Evolutionary conservation across 495 filamentous ascomycete species (phyloP).

Genomic region (Penicillium soppii): DNA sequence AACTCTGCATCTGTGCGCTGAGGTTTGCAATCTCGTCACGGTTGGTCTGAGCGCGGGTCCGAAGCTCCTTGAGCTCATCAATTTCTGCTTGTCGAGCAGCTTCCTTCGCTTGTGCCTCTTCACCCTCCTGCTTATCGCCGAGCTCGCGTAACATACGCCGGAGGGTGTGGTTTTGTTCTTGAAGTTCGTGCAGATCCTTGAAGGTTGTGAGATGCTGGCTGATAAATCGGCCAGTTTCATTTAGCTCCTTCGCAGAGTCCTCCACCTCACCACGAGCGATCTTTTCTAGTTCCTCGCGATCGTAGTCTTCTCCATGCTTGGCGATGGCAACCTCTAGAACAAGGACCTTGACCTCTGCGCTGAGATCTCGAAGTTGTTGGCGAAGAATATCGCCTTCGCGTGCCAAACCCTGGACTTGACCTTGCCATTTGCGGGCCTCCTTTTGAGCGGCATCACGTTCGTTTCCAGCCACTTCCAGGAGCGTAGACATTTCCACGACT

Average conservation of each 20-base stretch:
- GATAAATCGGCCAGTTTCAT: slow-evolving; percentile 82
- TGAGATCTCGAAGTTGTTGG: slow-evolving; percentile 87
- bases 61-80: slow-evolving; percentile 68
- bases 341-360: slow-evolving; percentile 83
- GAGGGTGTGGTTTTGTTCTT: slow-evolving; percentile 83
- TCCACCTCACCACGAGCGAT: slow-evolving; percentile 64
- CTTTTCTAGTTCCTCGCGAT: slow-evolving; percentile 67
- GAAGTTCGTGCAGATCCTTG: slow-evolving; percentile 78
- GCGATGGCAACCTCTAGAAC: slow-evolving; percentile 75
- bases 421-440: slow-evolving; percentile 69
- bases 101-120: slow-evolving; percentile 72
- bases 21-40: slow-evolving; percentile 76
- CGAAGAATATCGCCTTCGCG: slow-evolving; percentile 78
- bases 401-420: slow-evolving; percentile 63
- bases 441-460: slow-evolving; percentile 57
- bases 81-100: slow-evolving; percentile 68
- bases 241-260: slow-evolving; percentile 59
- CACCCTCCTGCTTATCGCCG: slow-evolving; percentile 85
- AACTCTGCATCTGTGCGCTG: slow-evolving; percentile 79
- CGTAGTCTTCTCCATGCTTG: slow-evolving; percentile 76
- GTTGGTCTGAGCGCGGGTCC: slow-evolving; percentile 58
- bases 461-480: slow-evolving; percentile 55
- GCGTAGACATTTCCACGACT: slow-evolving; percentile 75
- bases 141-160: slow-evolving; percentile 78
- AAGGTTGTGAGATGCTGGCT: slow-evolving; percentile 78